Conservation (phyloP, 2,329 filamentous ascomycete species). For the Colletotrichum neosansevieriae region DNA sequence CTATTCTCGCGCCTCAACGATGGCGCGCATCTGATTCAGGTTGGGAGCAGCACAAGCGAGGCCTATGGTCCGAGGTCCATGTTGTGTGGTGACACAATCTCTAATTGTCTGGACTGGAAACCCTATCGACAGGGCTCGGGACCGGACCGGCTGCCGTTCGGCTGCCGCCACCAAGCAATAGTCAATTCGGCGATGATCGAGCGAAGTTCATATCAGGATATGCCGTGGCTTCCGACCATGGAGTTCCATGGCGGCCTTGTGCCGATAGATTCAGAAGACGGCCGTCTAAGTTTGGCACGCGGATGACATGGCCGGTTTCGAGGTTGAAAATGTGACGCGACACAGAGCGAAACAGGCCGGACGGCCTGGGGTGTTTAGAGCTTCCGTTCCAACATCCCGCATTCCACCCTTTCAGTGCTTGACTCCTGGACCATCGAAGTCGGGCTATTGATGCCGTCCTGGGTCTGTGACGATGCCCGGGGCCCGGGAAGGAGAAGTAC, state of each 20-base stretch:
- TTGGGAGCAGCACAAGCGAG: conserved; percentile 13
- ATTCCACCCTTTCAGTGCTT: conserved; percentile 16
- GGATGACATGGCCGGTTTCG: conserved; percentile 5
- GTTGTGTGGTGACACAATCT: conserved; percentile 3
- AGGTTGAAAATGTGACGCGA: conserved; percentile 7
- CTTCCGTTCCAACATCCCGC: conserved; percentile 20
- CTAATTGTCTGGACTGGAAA: conserved; percentile 2
- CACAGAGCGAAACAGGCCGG: conserved; percentile 8
- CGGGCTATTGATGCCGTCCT: conserved; percentile 3
- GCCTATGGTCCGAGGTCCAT: conserved; percentile 6
- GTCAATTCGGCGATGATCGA: background rate
- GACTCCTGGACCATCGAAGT: background rate
- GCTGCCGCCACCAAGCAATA: background rate
- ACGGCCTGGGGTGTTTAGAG: conserved; percentile 23
- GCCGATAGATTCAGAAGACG: background rate
- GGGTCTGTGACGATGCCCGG: conserved; percentile 1
- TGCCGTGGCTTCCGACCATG: background rate
- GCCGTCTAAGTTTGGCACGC: background rate
- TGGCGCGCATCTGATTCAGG: conserved; percentile 18
- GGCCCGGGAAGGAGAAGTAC: background rate
- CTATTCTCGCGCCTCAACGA: background rate
- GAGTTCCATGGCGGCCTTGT: background rate
- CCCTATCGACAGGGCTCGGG: conserved; percentile 7
- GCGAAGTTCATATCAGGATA: background rate
- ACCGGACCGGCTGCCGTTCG: conserved; percentile 9